phyloP scores from a whole-genome alignment of 306 rosid species.

The Adenanthera pavonina region DNA sequence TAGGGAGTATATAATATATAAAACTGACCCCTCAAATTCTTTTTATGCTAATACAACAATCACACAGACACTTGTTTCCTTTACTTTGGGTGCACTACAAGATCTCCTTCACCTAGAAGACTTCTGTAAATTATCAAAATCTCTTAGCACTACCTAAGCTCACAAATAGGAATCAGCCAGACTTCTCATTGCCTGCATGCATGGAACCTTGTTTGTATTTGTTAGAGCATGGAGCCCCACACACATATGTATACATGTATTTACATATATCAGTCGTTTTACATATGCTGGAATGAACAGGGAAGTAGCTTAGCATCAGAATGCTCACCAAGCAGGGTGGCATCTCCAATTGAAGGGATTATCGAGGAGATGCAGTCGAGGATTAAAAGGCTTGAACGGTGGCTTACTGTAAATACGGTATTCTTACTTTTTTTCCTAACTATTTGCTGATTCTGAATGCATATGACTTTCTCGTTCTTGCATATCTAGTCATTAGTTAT shows the following conservation, averaged over 20 bases:
- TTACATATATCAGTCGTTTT: constrained; percentile 33
- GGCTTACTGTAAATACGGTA: constrained; percentile 97
- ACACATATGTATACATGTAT: neutral
- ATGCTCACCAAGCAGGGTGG: constrained; percentile 73
- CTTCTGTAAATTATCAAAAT: neutral
- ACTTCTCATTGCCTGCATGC: constrained; percentile 1
- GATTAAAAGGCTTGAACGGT: constrained; percentile 89
- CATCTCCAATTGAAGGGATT: constrained; percentile 72
- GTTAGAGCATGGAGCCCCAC: neutral
- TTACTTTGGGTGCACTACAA: neutral
- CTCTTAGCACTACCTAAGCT: neutral
- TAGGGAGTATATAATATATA: neutral
- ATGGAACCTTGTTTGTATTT: constrained; percentile 7
- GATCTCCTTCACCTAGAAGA: neutral
- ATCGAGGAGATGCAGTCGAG: constrained; percentile 95
- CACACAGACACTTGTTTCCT: neutral
- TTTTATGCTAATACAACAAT: neutral
- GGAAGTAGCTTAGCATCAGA: constrained; percentile 85
- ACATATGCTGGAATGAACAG: constrained; percentile 54
- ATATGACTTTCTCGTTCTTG: neutral
- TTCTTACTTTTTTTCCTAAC: constrained; percentile 9
- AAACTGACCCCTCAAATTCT: neutral
- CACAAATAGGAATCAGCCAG: neutral
- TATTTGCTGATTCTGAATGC: constrained; percentile 16
- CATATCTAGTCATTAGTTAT: constrained; percentile 21